Conservation (phyloP, 257 asterid species). For the Primulina eburnea region DNA sequence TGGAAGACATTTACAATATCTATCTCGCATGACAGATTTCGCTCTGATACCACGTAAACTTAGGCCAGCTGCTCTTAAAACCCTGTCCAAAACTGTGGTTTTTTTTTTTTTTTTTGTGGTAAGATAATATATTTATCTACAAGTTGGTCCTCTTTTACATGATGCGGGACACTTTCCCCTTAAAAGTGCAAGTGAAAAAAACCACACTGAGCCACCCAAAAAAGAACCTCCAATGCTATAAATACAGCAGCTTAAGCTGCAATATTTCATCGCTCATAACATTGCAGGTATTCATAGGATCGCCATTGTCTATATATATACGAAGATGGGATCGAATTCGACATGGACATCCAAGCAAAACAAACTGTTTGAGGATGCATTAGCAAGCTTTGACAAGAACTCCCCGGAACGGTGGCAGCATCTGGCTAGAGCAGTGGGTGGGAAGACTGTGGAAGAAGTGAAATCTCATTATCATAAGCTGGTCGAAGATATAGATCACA, state of each 20-base stretch:
- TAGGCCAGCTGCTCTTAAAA: too few species aligned
- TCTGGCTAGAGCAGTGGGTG: constrained; percentile 42
- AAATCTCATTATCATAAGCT: constrained; percentile 46
- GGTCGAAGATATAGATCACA: constrained; percentile 41
- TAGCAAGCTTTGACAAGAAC: constrained; percentile 36
- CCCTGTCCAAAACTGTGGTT: not conserved
- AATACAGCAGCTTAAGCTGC: not conserved
- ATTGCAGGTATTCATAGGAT: not conserved
- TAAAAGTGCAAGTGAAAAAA: not conserved
- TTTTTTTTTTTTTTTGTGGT: too few species aligned
- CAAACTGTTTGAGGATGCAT: constrained; percentile 54
- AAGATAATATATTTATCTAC: not conserved
- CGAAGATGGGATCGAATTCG: constrained; percentile 34
- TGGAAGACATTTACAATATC: too few species aligned
- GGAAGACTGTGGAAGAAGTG: constrained; percentile 55
- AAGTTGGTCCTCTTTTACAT: not conserved
- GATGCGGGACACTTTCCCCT: not conserved
- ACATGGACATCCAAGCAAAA: constrained; percentile 45
- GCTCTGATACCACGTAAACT: too few species aligned
- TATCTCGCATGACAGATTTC: too few species aligned
- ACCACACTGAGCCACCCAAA: not conserved
- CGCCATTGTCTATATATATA: too few species aligned
- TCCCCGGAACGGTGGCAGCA: constrained; percentile 42
- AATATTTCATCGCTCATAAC: not conserved
- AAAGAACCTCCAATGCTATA: not conserved